Evolutionary conservation across 192 early-diverging fungal genomes (phyloP), one percentile per base, ranked within the genome.

Genomic region (Paraglomus occultum): DNA sequence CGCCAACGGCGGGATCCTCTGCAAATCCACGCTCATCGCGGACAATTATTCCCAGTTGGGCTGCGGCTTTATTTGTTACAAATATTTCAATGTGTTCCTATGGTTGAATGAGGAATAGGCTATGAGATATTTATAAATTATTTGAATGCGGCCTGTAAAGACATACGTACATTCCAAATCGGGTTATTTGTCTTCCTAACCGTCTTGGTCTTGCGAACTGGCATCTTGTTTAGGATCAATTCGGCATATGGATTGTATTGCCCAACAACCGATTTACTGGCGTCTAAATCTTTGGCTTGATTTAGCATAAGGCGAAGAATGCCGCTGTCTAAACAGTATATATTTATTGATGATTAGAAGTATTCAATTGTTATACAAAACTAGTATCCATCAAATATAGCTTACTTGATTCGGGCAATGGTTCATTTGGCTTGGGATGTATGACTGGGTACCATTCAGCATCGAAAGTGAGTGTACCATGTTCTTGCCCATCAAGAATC

Each of bases 281-380:
- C 64, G 12, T 78, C 82, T 76, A 92, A 80, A n/a, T 88, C 83
- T 71, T 85, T 87, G 40, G 87, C 88, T 43, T 88, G 86, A 17
- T 84, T 82, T 58, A 91, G 72, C 63, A 80, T 86, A 69, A 91
- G 79, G 23, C 87, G 83, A 64, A 92, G 71, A 51, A 92, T 78
- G 61, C 91, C 91, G n/a, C 78, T 83, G 79, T 86, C 77, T 78
- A 23, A 76, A 70, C 38, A 54, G 55, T 48, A 64, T 17, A 67
- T 74, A 44, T 72, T 55, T 12, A 43, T 57, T 72, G 69, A 70
- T 79, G 71, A 0, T 48, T 69, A 2, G 74, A 62, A 11, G 65
- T 70, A 11, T 71, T 22, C 3, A 71, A 70, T 1, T 47, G 6
- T 62, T 75, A 54, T 44, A 71, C 45, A 52, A 67, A 31, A 31